Evolutionary conservation across 257 asterid species (phyloP).

Genomic region (Ophiorrhiza pumila): DNA sequence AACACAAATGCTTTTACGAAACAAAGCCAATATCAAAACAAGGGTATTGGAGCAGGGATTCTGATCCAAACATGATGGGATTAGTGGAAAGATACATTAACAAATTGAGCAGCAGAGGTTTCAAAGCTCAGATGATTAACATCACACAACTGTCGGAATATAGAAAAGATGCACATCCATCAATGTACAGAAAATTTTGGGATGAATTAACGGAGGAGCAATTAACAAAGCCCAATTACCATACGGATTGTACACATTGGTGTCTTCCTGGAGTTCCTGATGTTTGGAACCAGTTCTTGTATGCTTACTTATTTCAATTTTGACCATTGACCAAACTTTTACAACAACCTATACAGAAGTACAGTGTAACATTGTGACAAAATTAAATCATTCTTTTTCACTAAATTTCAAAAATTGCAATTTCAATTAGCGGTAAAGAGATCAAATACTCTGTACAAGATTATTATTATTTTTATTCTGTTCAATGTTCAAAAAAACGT

Average conservation of each 20-base stretch:
- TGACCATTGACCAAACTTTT: conserved; percentile 3
- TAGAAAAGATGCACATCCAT: conserved; percentile 62
- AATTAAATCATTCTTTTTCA: not conserved
- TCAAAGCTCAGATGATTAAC: conserved; percentile 47
- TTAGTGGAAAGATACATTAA: conserved; percentile 35
- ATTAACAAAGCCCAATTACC: conserved; percentile 32
- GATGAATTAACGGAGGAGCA: conserved; percentile 31
- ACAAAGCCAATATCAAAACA: conserved; percentile 34
- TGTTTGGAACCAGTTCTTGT: conserved; percentile 65
- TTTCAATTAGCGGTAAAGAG: too few relatives aligned
- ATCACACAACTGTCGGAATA: conserved; percentile 60
- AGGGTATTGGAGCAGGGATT: conserved; percentile 35
- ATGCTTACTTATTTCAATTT: conserved; percentile 39
- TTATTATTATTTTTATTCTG: too few relatives aligned
- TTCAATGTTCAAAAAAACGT: too few relatives aligned
- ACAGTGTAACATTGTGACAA: not conserved
- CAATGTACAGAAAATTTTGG: conserved; percentile 36
- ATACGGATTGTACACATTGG: conserved; percentile 69
- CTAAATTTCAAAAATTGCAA: too few relatives aligned
- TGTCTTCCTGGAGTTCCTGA: conserved; percentile 86
- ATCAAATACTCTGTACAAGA: too few relatives aligned
- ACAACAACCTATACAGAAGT: too few relatives aligned
- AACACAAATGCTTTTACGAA: conserved; percentile 40
- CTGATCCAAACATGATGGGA: conserved; percentile 40
- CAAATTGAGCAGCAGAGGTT: conserved; percentile 33